These are phyloP conservation scores for Claviceps sp. DNA, from an alignment of 2,329 filamentous ascomycete genomes.

Conservation along the genomic window DNA sequence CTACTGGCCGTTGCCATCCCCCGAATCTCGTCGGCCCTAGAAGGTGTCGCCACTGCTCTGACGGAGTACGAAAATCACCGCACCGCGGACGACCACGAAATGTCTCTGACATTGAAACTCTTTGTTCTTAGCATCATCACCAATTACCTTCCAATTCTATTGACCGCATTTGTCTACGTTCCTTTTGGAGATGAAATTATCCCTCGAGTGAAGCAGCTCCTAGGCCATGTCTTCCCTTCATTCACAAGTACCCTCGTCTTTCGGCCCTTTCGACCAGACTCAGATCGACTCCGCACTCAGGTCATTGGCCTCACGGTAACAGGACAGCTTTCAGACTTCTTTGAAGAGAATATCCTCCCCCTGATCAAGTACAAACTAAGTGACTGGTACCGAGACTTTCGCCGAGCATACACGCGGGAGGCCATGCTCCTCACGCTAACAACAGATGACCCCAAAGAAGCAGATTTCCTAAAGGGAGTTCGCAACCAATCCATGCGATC, in stretches of 20 bases:
- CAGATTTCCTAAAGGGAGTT: conserved; percentile 47
- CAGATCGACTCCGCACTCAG: conserved; percentile 52
- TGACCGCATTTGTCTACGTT: conserved; percentile 70
- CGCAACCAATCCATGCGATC: conserved; percentile 55
- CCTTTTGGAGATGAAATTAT: conserved; percentile 57
- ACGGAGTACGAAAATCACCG: conserved; percentile 66
- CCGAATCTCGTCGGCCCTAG: conserved; percentile 49
- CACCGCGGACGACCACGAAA: conserved; percentile 53
- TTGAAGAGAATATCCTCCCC: conserved; percentile 59
- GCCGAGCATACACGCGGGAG: conserved; percentile 21
- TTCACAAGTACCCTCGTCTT: conserved; percentile 39
- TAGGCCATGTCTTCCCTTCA: conserved; percentile 30
- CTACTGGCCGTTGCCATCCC: conserved; percentile 55
- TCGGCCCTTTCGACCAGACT: conserved; percentile 48
- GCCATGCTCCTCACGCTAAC: conserved; percentile 30
- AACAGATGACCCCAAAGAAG: conserved; percentile 49
- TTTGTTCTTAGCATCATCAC: conserved; percentile 72
- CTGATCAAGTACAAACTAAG: conserved; percentile 47
- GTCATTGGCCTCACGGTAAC: conserved; percentile 66
- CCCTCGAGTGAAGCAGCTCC: conserved; percentile 50
- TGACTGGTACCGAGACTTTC: conserved; percentile 31
- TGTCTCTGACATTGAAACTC: conserved; percentile 58
- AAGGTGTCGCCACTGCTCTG: conserved; percentile 46
- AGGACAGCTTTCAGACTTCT: conserved; percentile 56
- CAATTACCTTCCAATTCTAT: conserved; percentile 60